Evolutionary conservation across 306 rosid species (phyloP).

Genomic region (Pueraria montana): DNA sequence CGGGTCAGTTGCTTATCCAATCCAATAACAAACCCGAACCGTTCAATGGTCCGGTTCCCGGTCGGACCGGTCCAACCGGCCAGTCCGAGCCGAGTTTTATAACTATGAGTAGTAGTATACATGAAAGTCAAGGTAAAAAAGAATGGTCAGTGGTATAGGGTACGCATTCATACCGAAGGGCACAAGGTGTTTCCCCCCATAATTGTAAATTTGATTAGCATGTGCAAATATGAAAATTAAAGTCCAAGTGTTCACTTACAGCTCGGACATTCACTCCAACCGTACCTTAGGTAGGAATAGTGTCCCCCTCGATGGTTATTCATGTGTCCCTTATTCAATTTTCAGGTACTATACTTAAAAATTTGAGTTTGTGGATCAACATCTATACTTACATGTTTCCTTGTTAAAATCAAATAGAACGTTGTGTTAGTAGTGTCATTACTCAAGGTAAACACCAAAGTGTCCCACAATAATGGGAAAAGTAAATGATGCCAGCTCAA

Average conservation of each 20-base stretch:
- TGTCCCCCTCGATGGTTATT: not conserved
- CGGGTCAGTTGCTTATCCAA: too few species aligned
- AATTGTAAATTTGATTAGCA: constrained; percentile 3
- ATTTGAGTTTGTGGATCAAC: not conserved
- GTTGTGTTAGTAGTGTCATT: not conserved
- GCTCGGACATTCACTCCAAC: constrained; percentile 16
- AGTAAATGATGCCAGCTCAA: not conserved
- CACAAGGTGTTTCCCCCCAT: not conserved
- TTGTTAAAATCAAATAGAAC: not conserved
- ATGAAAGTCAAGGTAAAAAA: not conserved
- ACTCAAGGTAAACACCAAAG: not conserved
- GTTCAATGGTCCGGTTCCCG: too few species aligned
- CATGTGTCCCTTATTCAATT: constrained; percentile 21
- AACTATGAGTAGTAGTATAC: too few species aligned
- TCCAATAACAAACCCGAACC: too few species aligned
- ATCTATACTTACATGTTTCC: not conserved
- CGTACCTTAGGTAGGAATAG: constrained; percentile 12
- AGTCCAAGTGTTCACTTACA: not conserved
- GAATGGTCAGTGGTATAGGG: not conserved
- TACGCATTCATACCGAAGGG: not conserved
- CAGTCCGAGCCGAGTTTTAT: too few species aligned
- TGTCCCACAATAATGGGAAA: not conserved
- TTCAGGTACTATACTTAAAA: not conserved
- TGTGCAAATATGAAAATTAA: constrained; percentile 9
- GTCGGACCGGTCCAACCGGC: too few species aligned